phyloP scores from a whole-genome alignment of 129 eudicot genomes.

The Solidago caesia region DNA sequence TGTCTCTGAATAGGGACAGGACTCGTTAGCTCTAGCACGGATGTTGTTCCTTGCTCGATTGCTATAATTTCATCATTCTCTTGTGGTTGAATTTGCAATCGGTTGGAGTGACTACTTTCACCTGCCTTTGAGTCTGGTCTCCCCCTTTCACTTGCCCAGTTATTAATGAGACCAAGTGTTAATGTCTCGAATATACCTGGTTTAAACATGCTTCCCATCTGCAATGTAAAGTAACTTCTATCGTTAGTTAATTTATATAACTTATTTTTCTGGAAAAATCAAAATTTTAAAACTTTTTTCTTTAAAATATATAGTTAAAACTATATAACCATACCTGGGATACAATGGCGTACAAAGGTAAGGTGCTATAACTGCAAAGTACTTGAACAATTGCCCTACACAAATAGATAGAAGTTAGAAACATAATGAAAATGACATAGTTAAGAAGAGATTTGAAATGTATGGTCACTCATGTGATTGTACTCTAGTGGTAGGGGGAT shows the following conservation, averaged over 20 bases:
- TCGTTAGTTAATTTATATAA: background rate
- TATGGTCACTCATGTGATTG: too few relatives aligned
- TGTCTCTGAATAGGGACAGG: too few relatives aligned
- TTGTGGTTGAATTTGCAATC: constrained; percentile 37
- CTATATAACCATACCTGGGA: constrained; percentile 52
- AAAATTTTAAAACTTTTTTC: too few relatives aligned
- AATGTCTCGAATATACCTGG: constrained; percentile 45
- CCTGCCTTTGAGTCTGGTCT: constrained; percentile 6
- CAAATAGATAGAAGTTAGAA: background rate
- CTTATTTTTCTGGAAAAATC: background rate
- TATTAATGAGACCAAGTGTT: constrained; percentile 25
- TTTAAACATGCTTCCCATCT: constrained; percentile 61
- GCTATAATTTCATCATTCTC: constrained; percentile 10
- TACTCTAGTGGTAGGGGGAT: too few relatives aligned
- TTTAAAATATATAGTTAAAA: background rate
- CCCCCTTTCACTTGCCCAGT: constrained; percentile 25
- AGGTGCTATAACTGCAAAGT: constrained; percentile 77
- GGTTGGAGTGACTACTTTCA: constrained; percentile 14
- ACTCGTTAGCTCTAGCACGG: too few relatives aligned
- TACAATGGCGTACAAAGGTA: constrained; percentile 76
- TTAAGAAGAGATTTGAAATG: too few relatives aligned
- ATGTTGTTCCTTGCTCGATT: constrained; percentile 19
- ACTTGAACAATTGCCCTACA: constrained; percentile 72
- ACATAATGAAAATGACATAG: background rate
- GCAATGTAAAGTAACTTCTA: background rate